These are phyloP conservation scores for Trichoderma sp. DNA, from an alignment of 2,329 filamentous ascomycete species.

Conservation along the genomic window DNA sequence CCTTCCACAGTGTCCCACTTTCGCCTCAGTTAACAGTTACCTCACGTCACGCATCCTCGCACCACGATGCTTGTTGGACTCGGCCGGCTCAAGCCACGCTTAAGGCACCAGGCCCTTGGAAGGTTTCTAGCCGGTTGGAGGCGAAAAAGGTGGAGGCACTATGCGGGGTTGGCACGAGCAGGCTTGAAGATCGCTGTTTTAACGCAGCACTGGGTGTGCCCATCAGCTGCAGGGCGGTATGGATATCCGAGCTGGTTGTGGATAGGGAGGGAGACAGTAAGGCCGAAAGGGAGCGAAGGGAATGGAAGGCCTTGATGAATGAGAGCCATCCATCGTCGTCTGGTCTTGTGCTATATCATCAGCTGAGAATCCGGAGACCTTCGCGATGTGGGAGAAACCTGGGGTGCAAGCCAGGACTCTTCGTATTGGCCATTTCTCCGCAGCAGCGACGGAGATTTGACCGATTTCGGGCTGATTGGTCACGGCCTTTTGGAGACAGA, in stretches of 20 bases:
- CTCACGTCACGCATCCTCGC: conserved; percentile 10
- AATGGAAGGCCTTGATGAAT: background rate
- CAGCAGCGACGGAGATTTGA: conserved; percentile 10
- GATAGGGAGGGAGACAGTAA: background rate
- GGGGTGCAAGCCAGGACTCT: background rate
- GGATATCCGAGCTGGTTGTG: background rate
- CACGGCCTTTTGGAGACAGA: background rate
- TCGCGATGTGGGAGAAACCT: background rate
- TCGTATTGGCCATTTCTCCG: background rate
- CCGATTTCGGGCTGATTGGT: conserved; percentile 13
- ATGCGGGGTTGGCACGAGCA: conserved; percentile 16
- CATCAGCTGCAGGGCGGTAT: background rate
- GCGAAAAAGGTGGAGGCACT: conserved; percentile 4
- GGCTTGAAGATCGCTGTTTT: conserved; percentile 9
- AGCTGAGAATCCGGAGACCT: background rate
- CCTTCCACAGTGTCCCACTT: conserved; percentile 17
- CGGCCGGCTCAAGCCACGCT: conserved; percentile 6
- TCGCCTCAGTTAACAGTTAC: conserved; percentile 7
- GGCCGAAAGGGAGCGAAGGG: background rate
- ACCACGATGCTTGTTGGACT: conserved; percentile 13
- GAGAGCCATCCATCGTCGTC: background rate
- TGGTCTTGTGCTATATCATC: background rate
- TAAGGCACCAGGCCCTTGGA: conserved; percentile 13
- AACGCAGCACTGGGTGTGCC: background rate
- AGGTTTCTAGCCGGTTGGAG: conserved; percentile 8